Conservation (phyloP, 1,284 basidiomycete genomes). For the Leccinum holopus region DNA sequence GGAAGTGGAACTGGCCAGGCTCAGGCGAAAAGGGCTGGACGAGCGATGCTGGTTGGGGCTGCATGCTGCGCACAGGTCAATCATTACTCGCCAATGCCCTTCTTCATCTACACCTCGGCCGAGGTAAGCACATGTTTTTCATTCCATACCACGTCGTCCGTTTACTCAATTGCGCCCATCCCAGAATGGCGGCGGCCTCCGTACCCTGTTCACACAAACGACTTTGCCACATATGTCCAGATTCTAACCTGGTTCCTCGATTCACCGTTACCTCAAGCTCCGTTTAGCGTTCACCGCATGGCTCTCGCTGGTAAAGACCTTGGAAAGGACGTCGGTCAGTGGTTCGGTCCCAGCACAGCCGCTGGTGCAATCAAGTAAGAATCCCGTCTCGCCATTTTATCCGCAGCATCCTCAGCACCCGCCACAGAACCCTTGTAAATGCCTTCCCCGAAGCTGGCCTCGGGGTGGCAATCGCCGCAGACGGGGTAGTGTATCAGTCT, state of each 20-base stretch:
- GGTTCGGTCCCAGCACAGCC: constrained; percentile 98
- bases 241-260: constrained; percentile 96
- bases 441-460: constrained; percentile 74
- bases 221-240: constrained; percentile 79
- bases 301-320: constrained; percentile 92
- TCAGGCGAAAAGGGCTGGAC: constrained; percentile 78
- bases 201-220: constrained; percentile 54
- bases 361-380: constrained; percentile 90
- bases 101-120: constrained; percentile 78
- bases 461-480: constrained; percentile 61
- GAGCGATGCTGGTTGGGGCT: constrained; percentile 97
- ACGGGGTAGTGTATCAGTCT: constrained; percentile 82
- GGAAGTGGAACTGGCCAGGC: constrained; percentile 50
- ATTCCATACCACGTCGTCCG: not conserved
- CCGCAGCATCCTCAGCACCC: constrained; percentile 8
- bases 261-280: constrained; percentile 82
- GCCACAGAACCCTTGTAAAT: constrained; percentile 67
- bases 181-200: constrained; percentile 82
- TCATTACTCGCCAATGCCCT: constrained; percentile 89
- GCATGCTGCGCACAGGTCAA: constrained; percentile 96
- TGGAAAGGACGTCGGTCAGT: constrained; percentile 94
- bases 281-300: constrained; percentile 97
- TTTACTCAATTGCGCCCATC: constrained; percentile 12
- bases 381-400: not conserved
- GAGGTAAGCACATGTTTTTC: constrained; percentile 57